A percentile compares a stretch with the other conserved stretches of the same genome.
phyloP scores from a whole-genome alignment of 176 grass and related monocot genomes.

The Cenchrus fungigraminus region DNA sequence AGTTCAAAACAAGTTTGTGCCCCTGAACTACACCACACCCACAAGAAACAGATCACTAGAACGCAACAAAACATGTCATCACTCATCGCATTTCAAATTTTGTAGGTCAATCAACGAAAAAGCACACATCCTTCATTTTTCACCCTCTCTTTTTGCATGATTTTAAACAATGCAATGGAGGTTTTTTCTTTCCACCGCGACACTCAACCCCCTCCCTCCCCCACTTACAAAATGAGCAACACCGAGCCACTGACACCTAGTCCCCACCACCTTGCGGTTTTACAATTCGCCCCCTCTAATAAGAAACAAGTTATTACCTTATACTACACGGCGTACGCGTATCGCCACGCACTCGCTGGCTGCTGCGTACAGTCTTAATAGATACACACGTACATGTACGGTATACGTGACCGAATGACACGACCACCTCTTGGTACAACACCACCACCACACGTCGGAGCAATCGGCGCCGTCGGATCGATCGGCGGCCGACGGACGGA shows the following conservation, averaged over 20 bases:
- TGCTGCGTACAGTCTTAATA: not conserved
- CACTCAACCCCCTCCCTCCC: too few species aligned
- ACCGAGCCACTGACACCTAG: slow-evolving; percentile 19
- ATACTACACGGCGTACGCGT: slow-evolving; percentile 30
- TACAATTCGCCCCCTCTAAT: slow-evolving; percentile 29
- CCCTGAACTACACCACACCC: too few species aligned
- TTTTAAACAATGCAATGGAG: not conserved
- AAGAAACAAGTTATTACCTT: slow-evolving; percentile 58
- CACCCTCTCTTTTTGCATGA: not conserved
- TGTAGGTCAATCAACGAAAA: slow-evolving; percentile 28
- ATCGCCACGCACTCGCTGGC: not conserved
- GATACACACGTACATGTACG: slow-evolving; percentile 1
- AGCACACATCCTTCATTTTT: not conserved
- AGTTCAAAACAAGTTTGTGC: too few species aligned
- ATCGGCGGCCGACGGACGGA: not conserved
- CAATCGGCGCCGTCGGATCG: slow-evolving; percentile 21
- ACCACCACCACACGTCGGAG: not conserved
- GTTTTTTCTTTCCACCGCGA: not conserved
- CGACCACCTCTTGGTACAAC: not conserved
- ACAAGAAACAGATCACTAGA: too few species aligned
- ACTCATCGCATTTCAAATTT: not conserved
- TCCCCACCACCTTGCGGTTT: slow-evolving; percentile 7
- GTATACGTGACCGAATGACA: not conserved
- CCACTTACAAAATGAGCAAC: slow-evolving; percentile 37
- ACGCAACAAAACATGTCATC: not conserved